These are phyloP conservation scores for Geosmithia putterillii DNA, from an alignment of 2,329 filamentous ascomycete genomes.

Conservation along the genomic window DNA sequence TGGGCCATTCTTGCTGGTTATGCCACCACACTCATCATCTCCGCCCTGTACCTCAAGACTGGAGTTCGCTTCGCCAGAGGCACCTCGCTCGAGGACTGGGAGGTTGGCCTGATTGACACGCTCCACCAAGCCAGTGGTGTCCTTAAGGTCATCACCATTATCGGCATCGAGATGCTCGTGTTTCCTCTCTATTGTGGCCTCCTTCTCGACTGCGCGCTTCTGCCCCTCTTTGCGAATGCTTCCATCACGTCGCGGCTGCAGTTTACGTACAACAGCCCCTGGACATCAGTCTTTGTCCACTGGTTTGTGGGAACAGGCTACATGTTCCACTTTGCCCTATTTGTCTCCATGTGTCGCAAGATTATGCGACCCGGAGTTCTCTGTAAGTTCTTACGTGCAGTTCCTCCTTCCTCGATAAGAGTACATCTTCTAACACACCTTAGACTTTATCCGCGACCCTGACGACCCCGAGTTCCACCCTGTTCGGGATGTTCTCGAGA, in stretches of 20 bases:
- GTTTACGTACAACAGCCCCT: conserved; percentile 67
- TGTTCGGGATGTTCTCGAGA: conserved; percentile 89
- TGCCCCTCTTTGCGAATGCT: conserved; percentile 78
- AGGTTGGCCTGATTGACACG: conserved; percentile 68
- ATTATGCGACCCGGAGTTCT: conserved; percentile 92
- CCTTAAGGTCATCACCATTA: conserved; percentile 95
- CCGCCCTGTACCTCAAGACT: conserved; percentile 67
- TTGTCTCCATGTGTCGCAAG: conserved; percentile 97
- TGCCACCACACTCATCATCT: conserved; percentile 57
- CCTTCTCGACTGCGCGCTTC: conserved; percentile 73
- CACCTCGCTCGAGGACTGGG: conserved; percentile 47
- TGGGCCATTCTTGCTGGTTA: conserved; percentile 76
- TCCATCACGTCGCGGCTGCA: conserved; percentile 64
- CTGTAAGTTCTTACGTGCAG: conserved; percentile 63
- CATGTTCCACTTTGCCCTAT: conserved; percentile 99
- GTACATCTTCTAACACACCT: not conserved
- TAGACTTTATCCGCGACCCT: conserved; percentile 92
- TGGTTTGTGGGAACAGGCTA: conserved; percentile 99
- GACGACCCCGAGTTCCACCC: conserved; percentile 98
- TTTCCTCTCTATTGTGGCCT: conserved; percentile 94
- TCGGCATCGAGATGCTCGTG: conserved; percentile 96
- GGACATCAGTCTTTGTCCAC: conserved; percentile 90
- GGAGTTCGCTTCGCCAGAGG: conserved; percentile 54
- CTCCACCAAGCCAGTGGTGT: conserved; percentile 92
- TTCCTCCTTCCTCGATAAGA: not conserved